Evolutionary conservation across 2,329 filamentous ascomycete species (phyloP), one percentile per base, ranked within the genome.

Genomic region (Juglanconis sp.): DNA sequence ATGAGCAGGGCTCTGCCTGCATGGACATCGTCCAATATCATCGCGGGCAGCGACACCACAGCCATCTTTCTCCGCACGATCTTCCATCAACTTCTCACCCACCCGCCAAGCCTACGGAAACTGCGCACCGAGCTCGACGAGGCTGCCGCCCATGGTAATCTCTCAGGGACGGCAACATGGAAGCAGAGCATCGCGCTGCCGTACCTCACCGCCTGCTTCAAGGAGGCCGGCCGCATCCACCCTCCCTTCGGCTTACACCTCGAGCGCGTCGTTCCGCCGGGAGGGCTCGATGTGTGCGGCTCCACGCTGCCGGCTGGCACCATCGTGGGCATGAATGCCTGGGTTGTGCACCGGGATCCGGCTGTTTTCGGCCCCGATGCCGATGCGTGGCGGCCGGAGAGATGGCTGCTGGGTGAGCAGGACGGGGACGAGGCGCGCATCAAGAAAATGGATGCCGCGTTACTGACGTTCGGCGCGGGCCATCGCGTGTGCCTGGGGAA

Each of bases 41-140:
- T 66, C 36, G 69, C 67, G 3, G 87, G 87, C 5, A 84, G 80
- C 2, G 87, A 90, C 70, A 89, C 87, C 2, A 90, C 87, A 0
- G 86, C 84, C 24, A 88, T 89, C 67, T 81, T 77, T 36, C 73
- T 89, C 0, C 80, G 79, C 10, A 78, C 82, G 2, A 76, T 88
- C 2, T 84, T 89, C 67, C 88, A 88, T 71, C 81, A 83, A 70
- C 70, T 88, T 7, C 74, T 88, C 44, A 83, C 81, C 68, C 77
- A 86, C 63, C 82, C 82, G 0, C 57, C 65, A 0, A 74, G 75
- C 42, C 79, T 82, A 66, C 52, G 70, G 5, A 81, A 77, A 56
- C 69, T 87, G 17, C 79, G 81, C 69, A 65, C 72, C 4, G 86
- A 89, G 66, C 70, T 88, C 2, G 82, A 86, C 64, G 71, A 72